Evolutionary conservation across 2,329 filamentous ascomycete genomes (phyloP).

Genomic region (Allantophomopsis lycopodina): DNA sequence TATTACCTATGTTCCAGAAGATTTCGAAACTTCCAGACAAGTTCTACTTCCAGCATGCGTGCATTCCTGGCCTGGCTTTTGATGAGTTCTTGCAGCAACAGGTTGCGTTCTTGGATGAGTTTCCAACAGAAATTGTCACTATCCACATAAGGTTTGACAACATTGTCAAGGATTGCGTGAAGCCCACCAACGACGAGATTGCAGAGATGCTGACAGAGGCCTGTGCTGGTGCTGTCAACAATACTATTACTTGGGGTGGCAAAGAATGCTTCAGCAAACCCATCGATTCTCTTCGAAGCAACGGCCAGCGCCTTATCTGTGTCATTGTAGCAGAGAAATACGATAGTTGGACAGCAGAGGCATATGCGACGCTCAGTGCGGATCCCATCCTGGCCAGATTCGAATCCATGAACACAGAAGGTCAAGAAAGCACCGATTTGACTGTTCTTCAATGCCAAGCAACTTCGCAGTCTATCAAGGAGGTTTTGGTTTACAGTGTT

Average conservation of each 20-base stretch:
- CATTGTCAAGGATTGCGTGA: conserved; percentile 29
- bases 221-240: conserved; percentile 12
- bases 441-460: conserved; percentile 34
- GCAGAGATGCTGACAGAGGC: conserved; percentile 21
- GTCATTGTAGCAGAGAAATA: conserved; percentile 23
- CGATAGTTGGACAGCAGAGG: conserved; percentile 25
- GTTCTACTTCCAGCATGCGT: conserved; percentile 34
- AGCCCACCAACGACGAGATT: conserved; percentile 26
- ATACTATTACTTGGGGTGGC: conserved; percentile 19
- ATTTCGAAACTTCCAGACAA: conserved; percentile 25
- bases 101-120: conserved; percentile 24
- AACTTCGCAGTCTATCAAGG: conserved; percentile 32
- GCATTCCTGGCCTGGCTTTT: conserved; percentile 34
- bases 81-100: conserved; percentile 25
- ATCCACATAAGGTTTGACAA: conserved; percentile 36
- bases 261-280: conserved; percentile 13
- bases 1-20: conserved; percentile 25
- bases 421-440: conserved; percentile 20
- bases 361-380: conserved; percentile 26
- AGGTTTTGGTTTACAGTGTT: conserved; percentile 30
- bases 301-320: conserved; percentile 23
- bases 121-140: conserved; percentile 30
- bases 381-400: conserved; percentile 24
- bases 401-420: conserved; percentile 17
- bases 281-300: conserved; percentile 20